phyloP scores from a whole-genome alignment of 805 yeast genomes.

The Candida silvatica region DNA sequence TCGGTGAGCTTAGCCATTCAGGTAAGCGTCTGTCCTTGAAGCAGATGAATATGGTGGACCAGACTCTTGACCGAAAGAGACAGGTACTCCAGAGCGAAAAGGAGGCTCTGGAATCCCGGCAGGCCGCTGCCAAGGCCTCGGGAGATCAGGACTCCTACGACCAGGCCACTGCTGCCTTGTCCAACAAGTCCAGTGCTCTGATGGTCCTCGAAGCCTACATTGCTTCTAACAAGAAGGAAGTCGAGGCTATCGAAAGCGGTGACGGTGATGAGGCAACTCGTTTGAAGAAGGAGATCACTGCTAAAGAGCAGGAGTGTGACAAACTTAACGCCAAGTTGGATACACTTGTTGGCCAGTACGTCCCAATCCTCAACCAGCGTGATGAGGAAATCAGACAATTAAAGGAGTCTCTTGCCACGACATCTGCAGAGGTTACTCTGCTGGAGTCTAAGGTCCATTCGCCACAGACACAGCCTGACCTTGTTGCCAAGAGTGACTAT shows the following conservation, averaged over 20 bases:
- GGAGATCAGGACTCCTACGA: constrained; percentile 2
- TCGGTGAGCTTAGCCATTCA: constrained; percentile 4
- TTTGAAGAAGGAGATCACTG: neutral
- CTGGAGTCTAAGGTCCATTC: constrained; percentile 1
- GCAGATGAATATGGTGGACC: neutral
- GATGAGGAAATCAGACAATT: constrained; percentile 1
- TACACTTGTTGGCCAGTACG: neutral
- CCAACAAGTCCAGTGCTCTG: constrained; percentile 9
- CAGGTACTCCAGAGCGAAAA: neutral
- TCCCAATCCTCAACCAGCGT: neutral
- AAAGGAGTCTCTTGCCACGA: neutral
- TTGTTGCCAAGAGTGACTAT: neutral
- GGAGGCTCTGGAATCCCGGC: neutral
- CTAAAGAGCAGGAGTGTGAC: neutral
- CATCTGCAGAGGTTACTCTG: constrained; percentile 1
- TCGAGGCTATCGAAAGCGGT: constrained; percentile 4
- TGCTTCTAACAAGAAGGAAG: constrained; percentile 5
- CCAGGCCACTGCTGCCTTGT: constrained; percentile 6
- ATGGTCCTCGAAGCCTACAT: constrained; percentile 10
- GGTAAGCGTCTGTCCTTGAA: neutral
- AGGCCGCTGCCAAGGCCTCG: neutral
- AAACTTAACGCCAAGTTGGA: neutral
- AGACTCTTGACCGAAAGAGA: constrained; percentile 1
- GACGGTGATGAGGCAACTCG: constrained; percentile 6
- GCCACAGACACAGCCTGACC: neutral